These are phyloP conservation scores for Tolypocladium pustulatum DNA, from an alignment of 2,329 filamentous ascomycete species.

Conservation along the genomic window DNA sequence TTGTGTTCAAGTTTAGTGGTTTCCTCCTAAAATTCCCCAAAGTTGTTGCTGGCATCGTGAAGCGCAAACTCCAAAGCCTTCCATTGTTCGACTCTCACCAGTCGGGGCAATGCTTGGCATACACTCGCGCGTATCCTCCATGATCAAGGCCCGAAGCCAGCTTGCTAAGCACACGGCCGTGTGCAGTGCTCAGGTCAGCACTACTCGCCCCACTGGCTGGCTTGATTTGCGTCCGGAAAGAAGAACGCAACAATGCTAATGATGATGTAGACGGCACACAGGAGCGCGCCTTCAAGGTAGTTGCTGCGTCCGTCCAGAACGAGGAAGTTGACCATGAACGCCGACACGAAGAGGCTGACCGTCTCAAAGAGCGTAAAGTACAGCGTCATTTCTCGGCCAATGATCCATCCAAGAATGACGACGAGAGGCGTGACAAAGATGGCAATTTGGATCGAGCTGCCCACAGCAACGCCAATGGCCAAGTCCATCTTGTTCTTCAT, in stretches of 20 bases:
- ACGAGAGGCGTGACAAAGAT: constrained; percentile 61
- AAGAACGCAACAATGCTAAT: constrained; percentile 58
- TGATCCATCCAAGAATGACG: constrained; percentile 62
- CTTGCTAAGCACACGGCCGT: neutral
- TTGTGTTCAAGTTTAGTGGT: neutral
- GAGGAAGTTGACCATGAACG: constrained; percentile 80
- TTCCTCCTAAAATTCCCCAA: neutral
- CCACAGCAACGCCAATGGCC: constrained; percentile 61
- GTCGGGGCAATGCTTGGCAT: no score
- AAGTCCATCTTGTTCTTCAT: constrained; percentile 70
- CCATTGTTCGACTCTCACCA: neutral
- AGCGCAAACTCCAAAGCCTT: neutral
- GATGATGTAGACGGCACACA: constrained; percentile 58
- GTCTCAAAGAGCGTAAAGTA: constrained; percentile 89
- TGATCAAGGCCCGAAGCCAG: neutral
- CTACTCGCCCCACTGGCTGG: constrained; percentile 26
- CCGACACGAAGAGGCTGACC: constrained; percentile 72
- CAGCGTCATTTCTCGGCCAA: constrained; percentile 60
- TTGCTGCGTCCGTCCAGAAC: constrained; percentile 80
- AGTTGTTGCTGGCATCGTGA: neutral
- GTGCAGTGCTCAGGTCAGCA: neutral
- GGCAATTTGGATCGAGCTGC: constrained; percentile 62
- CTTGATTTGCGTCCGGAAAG: constrained; percentile 43
- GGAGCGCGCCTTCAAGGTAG: constrained; percentile 68
- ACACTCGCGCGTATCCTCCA: neutral